Evolutionary conservation across 805 yeast species (phyloP).

Genomic region (Yarrowia yakushimensis): DNA sequence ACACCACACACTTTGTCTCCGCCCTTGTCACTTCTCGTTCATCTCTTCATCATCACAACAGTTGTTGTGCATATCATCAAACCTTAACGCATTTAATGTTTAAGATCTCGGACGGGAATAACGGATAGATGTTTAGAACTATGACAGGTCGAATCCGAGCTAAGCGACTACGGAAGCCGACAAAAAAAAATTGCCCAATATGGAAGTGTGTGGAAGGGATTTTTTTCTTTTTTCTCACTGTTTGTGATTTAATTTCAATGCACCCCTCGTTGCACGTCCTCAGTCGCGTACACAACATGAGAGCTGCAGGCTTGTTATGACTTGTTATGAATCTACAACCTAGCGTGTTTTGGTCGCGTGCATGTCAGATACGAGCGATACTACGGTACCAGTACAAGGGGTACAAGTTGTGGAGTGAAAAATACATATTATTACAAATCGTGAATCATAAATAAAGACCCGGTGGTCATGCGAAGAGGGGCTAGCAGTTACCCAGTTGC

Average conservation of each 20-base stretch:
- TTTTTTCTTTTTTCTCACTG: too few species aligned
- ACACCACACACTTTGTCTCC: too few species aligned
- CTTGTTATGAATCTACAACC: conserved; percentile 1
- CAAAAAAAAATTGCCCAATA: background rate
- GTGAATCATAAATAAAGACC: conserved; percentile 24
- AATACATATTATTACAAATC: conserved; percentile 20
- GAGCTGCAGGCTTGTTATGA: conserved; percentile 5
- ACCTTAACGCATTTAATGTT: background rate
- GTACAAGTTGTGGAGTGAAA: background rate
- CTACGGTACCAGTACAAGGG: background rate
- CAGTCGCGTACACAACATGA: background rate
- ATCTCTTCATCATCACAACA: too few species aligned
- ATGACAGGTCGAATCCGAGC: background rate
- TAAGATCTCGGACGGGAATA: conserved; percentile 6
- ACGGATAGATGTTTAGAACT: background rate
- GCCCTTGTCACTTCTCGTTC: too few species aligned
- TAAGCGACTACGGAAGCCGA: too few species aligned
- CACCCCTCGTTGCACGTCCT: too few species aligned
- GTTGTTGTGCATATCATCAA: too few species aligned
- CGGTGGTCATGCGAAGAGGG: background rate
- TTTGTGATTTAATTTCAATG: too few species aligned
- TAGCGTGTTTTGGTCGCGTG: conserved; percentile 17
- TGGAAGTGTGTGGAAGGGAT: background rate
- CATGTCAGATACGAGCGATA: background rate
- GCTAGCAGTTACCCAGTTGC: conserved; percentile 12